Percentiles rank a stretch among this genome's conserved stretches.
These are phyloP conservation scores for Skeletonema costatum DNA, from an alignment of 108 stramenopile species.

Conservation along the genomic window DNA sequence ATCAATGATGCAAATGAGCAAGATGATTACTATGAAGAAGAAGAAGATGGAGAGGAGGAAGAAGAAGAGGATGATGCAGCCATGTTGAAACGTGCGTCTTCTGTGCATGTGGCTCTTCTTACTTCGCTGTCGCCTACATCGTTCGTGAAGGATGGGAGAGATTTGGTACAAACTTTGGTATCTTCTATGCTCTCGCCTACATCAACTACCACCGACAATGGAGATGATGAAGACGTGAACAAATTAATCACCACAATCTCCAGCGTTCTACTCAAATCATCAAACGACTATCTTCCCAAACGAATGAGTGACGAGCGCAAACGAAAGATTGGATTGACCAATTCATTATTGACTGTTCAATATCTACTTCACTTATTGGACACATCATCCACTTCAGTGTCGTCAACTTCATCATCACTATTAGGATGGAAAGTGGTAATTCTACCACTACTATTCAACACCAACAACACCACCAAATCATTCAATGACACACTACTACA, in stretches of 20 bases:
- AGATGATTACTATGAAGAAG: background rate
- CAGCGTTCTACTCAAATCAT: background rate
- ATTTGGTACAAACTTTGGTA: background rate
- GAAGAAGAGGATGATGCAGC: slow-evolving; percentile 34
- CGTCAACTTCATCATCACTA: background rate
- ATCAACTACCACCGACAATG: background rate
- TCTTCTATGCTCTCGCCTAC: background rate
- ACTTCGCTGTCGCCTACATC: background rate
- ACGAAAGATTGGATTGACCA: slow-evolving; percentile 31
- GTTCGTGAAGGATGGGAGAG: background rate
- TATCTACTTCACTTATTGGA: slow-evolving; percentile 14
- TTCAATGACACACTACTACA: slow-evolving; percentile 9
- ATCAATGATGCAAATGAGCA: background rate
- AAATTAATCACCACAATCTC: background rate
- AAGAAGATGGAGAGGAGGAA: background rate
- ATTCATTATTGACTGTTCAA: slow-evolving; percentile 35
- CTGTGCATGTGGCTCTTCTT: slow-evolving; percentile 41
- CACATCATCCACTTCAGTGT: background rate
- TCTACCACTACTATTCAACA: slow-evolving; percentile 33
- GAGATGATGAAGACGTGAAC: background rate
- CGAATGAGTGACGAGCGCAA: slow-evolving; percentile 10
- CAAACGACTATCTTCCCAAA: slow-evolving; percentile 7
- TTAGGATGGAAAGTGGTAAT: slow-evolving; percentile 30
- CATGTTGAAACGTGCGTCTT: slow-evolving; percentile 38
- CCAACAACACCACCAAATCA: background rate